A percentile compares a stretch with the other conserved stretches of the same genome.
These are phyloP conservation scores for Cardamine chenopodiifolia DNA, from an alignment of 345 rosid genomes.

Conservation along the genomic window DNA sequence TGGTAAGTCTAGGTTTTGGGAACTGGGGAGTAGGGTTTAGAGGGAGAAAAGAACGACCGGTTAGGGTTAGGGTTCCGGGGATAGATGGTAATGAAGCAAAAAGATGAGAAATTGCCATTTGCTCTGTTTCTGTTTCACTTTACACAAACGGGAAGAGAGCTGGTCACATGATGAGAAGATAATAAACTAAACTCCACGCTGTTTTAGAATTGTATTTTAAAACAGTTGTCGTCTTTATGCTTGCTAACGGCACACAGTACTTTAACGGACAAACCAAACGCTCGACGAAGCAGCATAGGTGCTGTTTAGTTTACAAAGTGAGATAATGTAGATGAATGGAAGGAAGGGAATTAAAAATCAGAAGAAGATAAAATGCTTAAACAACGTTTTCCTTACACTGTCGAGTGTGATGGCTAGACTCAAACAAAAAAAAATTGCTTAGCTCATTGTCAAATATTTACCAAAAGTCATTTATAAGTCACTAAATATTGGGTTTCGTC, in stretches of 20 bases:
- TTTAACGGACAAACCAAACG: not conserved
- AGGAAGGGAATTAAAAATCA: no score
- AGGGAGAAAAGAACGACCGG: conserved; percentile 38
- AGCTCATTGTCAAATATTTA: no score
- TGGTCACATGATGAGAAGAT: conserved; percentile 28
- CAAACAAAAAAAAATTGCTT: no score
- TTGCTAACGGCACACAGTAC: conserved; percentile 6
- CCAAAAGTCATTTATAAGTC: no score
- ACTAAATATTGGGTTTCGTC: no score
- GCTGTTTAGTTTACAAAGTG: no score
- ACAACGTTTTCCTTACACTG: no score
- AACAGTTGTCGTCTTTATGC: conserved; percentile 6
- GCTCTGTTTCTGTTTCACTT: conserved; percentile 33
- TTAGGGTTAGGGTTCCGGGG: conserved; percentile 31
- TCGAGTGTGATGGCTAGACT: no score
- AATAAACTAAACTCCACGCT: conserved; percentile 36
- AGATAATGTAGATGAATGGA: no score
- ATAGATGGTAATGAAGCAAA: conserved; percentile 43
- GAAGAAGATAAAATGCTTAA: no score
- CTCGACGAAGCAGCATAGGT: not conserved
- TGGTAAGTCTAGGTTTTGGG: conserved; percentile 24
- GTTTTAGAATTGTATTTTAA: not conserved
- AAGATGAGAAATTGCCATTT: conserved; percentile 52
- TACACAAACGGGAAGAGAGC: conserved; percentile 17
- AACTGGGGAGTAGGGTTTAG: conserved; percentile 26